Evolutionary conservation across 176 grass and related monocot genomes (phyloP), one percentile per base, ranked within the genome.

Genomic region (Ananas comosus): DNA sequence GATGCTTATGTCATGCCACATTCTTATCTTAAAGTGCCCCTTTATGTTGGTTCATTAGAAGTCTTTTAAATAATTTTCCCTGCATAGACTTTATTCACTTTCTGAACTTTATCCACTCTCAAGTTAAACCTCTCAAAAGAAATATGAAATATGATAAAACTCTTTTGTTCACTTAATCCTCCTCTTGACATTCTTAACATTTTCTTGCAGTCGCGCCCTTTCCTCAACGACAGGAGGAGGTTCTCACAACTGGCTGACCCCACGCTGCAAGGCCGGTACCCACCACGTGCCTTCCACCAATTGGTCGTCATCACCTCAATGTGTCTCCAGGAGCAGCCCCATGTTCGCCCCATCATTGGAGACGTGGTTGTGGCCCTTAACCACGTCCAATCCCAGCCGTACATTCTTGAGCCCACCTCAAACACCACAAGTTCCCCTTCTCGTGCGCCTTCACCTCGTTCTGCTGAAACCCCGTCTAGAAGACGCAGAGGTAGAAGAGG

Each of bases 271-370:
- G 87, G 87, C 16, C 59, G 66, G 65, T 99, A 85, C 67, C 90
- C 95, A 2, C 50, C 70, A n/a, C 72, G 66, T 4, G 80, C 95
- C 9, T 86, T 99, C 70, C 81, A 99, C 74, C 95, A 99, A 67
- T 23, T 99, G 11, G 82, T 88, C 11, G 84, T 88, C 49, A 85
- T 99, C 51, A 76, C 78, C 73, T 84, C 84, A 16, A 99, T 93
- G 87, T 99, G 95, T 75, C 95, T 99, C 49, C 95, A 99, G 73
- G 90, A 93, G 13, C 90, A 99, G 53, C 72, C 90, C 13, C 95
- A 84, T 51, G 85, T 99, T 74, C 89, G 95, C 28, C 95, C 95
- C 10, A 91, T 99, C 66, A 65, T 93, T 0, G 72, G 64, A 0
- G 95, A 99, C 53, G 90, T 93, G 12, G 90, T 83, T 11, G 75